These are phyloP conservation scores for Lactifluus echinatus DNA, from an alignment of 768 basidiomycete genomes.

Conservation along the genomic window DNA sequence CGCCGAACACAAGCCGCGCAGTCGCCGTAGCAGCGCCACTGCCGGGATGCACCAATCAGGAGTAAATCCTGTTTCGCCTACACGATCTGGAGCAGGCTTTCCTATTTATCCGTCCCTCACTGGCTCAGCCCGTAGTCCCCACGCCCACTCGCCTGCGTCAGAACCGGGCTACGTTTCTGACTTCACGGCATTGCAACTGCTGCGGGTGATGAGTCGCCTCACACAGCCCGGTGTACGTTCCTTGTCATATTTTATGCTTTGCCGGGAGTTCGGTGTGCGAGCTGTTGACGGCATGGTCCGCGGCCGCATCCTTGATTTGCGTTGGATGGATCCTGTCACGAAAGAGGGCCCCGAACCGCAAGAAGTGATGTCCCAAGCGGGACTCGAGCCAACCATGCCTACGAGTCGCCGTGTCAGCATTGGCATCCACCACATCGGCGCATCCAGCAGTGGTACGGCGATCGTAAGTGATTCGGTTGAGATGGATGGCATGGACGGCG, in stretches of 20 bases:
- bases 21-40: constrained; percentile 24
- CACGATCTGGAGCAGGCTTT: constrained; percentile 27
- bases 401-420: constrained; percentile 21
- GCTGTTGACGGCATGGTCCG: constrained; percentile 83
- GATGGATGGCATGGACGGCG: constrained; percentile 32
- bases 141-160: constrained; percentile 18
- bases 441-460: constrained; percentile 21
- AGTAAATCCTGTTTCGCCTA: constrained; percentile 21
- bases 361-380: constrained; percentile 20
- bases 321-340: constrained; percentile 68
- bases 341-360: constrained; percentile 37
- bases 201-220: constrained; percentile 75
- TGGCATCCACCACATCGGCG: constrained; percentile 18
- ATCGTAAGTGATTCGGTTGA: constrained; percentile 23
- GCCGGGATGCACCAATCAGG: constrained; percentile 21
- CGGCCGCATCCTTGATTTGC: constrained; percentile 61
- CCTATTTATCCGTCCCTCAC: constrained; percentile 32
- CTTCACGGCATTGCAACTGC: constrained; percentile 70
- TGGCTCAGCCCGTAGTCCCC: constrained; percentile 23
- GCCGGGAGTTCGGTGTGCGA: constrained; percentile 73
- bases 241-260: constrained; percentile 73
- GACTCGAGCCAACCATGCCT: constrained; percentile 20
- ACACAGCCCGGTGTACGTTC: constrained; percentile 53
- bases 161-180: constrained; percentile 48
- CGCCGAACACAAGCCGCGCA: constrained; percentile 22